Evolutionary conservation across 306 rosid species (phyloP), one percentile per base, ranked within the genome.

Genomic region (Acacia melanoxylon): DNA sequence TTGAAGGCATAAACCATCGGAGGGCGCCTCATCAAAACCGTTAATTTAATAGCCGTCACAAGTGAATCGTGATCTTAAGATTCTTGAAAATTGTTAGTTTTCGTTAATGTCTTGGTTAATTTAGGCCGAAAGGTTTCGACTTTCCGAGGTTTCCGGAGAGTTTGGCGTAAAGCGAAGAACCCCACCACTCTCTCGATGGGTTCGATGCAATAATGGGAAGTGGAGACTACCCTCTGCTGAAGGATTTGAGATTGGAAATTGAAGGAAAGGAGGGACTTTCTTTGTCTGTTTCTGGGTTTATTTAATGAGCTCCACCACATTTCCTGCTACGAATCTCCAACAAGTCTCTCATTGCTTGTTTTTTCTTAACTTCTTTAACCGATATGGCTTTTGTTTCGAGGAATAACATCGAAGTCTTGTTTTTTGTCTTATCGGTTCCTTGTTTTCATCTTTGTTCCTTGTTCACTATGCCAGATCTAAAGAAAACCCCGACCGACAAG

Each of bases 271-370:
- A 91, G 10, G 90, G 69, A 78, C 81, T 76, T 93, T 91, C 76
- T 83, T 87, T 44, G 48, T 95, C 68, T 93, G 93, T 91, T 95
- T 93, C 75, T 95, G 99, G 99, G 85, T 91, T 84, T 95, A 89
- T 84, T 85, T 95, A 63, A 72, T 66, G 78, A 83, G 76, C 75
- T 89, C 95, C 70, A 58, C 86, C 74, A 35, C 97, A 75, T 91
- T 93, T 52, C 97, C 95, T 69, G 77, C 87, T 42, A 83, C 90
- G 49, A 77, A 93, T 89, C 82, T 93, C 72, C 92, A 88, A 3
- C 90, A 93, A 98, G 98, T 91, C 76, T 63, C 31, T 8, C 80
- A 25, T 82, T 46, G 22, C 31, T 19, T 10, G 3, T 22, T 20
- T 20, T 68, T 72, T 35, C 25, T 51, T 51, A 1, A 1, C 17